These are phyloP conservation scores for Syzygium grande DNA, from an alignment of 345 rosid species.

Conservation along the genomic window DNA sequence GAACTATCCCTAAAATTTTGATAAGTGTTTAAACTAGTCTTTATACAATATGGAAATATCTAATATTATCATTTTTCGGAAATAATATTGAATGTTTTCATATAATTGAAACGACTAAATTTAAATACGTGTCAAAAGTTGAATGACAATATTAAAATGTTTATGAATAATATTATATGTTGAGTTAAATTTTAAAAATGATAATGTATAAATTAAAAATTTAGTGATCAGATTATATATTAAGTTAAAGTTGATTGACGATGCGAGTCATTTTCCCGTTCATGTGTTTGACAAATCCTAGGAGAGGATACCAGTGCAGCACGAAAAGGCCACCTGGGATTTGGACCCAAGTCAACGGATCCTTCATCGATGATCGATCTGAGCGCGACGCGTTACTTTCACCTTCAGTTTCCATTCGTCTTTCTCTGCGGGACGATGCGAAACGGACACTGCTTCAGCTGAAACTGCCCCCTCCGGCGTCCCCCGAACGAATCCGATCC, in stretches of 20 bases:
- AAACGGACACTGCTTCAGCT: neutral
- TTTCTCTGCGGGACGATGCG: neutral
- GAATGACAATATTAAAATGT: rapidly evolving
- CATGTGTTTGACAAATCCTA: neutral
- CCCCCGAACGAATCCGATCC: neutral
- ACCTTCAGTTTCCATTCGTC: neutral
- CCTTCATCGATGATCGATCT: neutral
- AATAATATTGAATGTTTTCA: rapidly evolving
- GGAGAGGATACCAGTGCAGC: neutral
- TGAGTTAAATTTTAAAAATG: rapidly evolving
- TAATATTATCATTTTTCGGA: neutral
- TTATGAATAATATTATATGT: rapidly evolving
- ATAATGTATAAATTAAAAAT: rapidly evolving
- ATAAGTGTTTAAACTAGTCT: neutral
- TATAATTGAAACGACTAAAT: neutral
- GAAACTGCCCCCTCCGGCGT: neutral
- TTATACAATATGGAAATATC: neutral
- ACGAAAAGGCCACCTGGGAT: neutral
- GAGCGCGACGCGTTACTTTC: neutral
- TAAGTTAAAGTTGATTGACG: too few relatives aligned
- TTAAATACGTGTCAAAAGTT: neutral
- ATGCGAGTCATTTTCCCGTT: too few relatives aligned
- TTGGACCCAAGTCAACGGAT: neutral
- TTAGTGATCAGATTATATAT: too few relatives aligned
- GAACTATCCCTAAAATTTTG: rapidly evolving